phyloP scores from a whole-genome alignment of 305 asterid species.

The Coffea humblotiana region DNA sequence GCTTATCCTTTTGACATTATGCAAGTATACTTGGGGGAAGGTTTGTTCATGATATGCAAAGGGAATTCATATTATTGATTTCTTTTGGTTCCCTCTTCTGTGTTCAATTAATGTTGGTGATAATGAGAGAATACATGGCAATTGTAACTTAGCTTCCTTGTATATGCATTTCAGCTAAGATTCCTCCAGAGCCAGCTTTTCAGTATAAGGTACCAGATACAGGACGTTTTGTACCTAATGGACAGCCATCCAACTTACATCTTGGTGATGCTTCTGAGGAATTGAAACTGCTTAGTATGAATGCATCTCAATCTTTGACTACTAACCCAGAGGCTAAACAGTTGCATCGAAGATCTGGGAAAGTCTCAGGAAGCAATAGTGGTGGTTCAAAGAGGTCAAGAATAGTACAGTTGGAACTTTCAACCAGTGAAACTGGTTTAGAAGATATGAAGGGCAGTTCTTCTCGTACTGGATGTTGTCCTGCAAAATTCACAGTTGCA shows the following conservation, averaged over 20 bases:
- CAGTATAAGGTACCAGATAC: slow-evolving; percentile 45
- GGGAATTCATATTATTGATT: background rate
- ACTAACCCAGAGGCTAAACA: slow-evolving; percentile 40
- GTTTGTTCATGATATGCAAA: background rate
- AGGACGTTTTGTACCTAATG: slow-evolving; percentile 30
- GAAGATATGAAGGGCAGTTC: slow-evolving; percentile 40
- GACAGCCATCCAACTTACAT: slow-evolving; percentile 36
- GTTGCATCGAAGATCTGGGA: slow-evolving; percentile 43
- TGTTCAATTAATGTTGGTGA: background rate
- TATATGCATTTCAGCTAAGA: slow-evolving; percentile 38
- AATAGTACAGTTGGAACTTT: slow-evolving; percentile 42
- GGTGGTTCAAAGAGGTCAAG: slow-evolving; percentile 57
- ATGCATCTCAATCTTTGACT: slow-evolving; percentile 25
- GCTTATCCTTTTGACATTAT: background rate
- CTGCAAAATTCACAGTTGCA: slow-evolving; percentile 45
- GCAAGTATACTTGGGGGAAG: background rate
- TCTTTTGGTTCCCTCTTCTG: background rate
- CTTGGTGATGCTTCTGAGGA: slow-evolving; percentile 32
- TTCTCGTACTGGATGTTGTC: slow-evolving; percentile 39
- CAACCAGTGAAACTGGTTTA: slow-evolving; percentile 40
- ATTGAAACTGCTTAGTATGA: slow-evolving; percentile 32
- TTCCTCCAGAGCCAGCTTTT: slow-evolving; percentile 36
- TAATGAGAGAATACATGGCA: background rate
- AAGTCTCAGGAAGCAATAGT: slow-evolving; percentile 45
- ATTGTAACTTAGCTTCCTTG: slow-evolving; percentile 23